Evolutionary conservation across 768 basidiomycete species (phyloP).

Genomic region (Sporobolomyces pararoseus): DNA sequence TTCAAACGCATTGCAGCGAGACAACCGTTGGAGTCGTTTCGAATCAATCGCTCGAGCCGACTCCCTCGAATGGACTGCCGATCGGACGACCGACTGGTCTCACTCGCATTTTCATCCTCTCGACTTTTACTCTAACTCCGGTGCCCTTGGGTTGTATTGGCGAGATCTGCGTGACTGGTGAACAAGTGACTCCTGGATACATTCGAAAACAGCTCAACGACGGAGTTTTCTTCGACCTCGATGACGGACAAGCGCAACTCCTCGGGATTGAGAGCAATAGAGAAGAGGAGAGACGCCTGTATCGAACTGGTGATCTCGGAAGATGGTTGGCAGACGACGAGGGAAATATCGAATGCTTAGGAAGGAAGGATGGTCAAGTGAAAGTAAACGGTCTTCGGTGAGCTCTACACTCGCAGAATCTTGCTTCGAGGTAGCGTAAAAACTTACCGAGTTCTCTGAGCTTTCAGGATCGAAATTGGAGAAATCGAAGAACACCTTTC

Average conservation of each 20-base stretch:
- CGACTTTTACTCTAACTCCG: neutral
- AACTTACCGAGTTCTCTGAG: neutral
- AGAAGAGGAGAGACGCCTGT: conserved; percentile 20
- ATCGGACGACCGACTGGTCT: conserved; percentile 38
- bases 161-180: conserved; percentile 39
- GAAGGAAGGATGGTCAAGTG: conserved; percentile 39
- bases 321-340: conserved; percentile 31
- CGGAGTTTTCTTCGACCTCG: conserved; percentile 22
- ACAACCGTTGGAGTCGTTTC: conserved; percentile 42
- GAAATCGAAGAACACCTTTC: conserved; percentile 41
- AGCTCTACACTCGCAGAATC: neutral
- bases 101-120: conserved; percentile 29
- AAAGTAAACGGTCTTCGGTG: conserved; percentile 41
- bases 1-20: conserved; percentile 15
- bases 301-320: conserved; percentile 38
- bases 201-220: conserved; percentile 32
- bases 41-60: conserved; percentile 23
- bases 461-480: conserved; percentile 37
- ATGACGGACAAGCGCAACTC: neutral
- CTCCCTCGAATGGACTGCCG: conserved; percentile 17
- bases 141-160: conserved; percentile 38
- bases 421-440: too few relatives aligned
- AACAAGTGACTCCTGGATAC: conserved; percentile 39
- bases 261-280: conserved; percentile 9
- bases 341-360: conserved; percentile 36